Evolutionary conservation across 169 alveolate genomes (phyloP), one percentile per base, ranked within the genome.

Genomic region (Cyclospora cayetanensis): DNA sequence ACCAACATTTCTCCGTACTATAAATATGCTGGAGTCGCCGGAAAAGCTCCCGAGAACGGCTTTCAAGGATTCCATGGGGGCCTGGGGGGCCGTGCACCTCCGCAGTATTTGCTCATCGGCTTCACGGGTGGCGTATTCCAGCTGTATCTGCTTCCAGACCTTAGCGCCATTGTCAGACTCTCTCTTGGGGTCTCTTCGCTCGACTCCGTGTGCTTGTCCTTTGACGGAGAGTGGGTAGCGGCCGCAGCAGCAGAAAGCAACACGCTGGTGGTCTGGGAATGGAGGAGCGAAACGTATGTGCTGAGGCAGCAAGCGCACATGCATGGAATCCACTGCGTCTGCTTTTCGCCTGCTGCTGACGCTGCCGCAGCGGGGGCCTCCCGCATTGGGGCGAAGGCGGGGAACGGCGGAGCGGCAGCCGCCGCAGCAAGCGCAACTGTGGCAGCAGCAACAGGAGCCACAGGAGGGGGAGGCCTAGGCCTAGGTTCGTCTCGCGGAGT

Each of bases 241-340:
- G 93, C 97, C 41, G 98, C 97, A 15, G 96, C 97, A 29, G 94
- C 97, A 25, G 96, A 93, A 25, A 29, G 43, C 25, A 46, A 42
- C 39, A 22, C 50, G 22, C 53, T 92, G 11, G 52, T 99, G 22
- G 99, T 99, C 41, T 99, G 99, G 99, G 99, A 99, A 94, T 99
- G 99, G 99, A 97, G 98, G 93, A 97, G 99, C 79, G 99, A 99
- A 91, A 97, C 99, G 20, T 99, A 97, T 91, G 96, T 99, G 25
- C 95, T 98, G 93, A 98, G 98, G 91, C 99, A 99, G 95, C 98
- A 97, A 95, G 99, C 99, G 25, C 99, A 97, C 82, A 95, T 94
- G 70, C 94, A 93, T 63, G 98, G 98, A 70, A 93, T 97, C 27
- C 93, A 91, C 25, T 91, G 91, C 86, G 11, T 91, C 70, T 70